Evolutionary conservation across 495 filamentous ascomycete species (phyloP).

Genomic region (Aspergillus cristatus): DNA sequence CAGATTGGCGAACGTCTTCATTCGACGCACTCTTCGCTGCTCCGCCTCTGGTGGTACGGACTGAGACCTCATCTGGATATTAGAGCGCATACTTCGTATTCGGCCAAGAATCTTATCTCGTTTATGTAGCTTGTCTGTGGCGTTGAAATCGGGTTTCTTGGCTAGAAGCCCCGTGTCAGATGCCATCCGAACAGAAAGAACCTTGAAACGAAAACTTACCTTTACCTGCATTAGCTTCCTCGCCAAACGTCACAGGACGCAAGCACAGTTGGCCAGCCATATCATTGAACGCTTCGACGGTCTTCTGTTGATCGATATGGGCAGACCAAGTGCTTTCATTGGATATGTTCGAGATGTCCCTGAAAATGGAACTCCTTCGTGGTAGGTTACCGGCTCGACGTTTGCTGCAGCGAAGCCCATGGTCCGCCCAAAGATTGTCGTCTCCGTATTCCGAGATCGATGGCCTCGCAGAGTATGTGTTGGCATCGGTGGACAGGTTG

Average conservation of each 20-base stretch:
- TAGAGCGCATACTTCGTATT: constrained; percentile 29
- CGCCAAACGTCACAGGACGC: constrained; percentile 3
- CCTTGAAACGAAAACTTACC: not conserved
- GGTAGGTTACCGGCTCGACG: constrained; percentile 4
- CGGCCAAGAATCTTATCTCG: constrained; percentile 17
- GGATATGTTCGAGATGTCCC: constrained; percentile 1
- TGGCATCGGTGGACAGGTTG: constrained; percentile 18
- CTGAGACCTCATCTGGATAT: constrained; percentile 21
- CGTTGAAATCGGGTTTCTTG: not conserved
- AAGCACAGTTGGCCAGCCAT: constrained; percentile 16
- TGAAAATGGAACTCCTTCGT: constrained; percentile 2
- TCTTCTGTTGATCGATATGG: constrained; percentile 12
- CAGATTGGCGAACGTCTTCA: constrained; percentile 27
- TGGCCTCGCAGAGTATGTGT: constrained; percentile 6
- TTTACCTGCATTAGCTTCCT: not conserved
- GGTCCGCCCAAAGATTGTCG: not conserved
- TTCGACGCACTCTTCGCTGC: constrained; percentile 41
- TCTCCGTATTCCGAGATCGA: constrained; percentile 7
- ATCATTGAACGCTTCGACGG: constrained; percentile 19
- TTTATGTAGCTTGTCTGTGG: constrained; percentile 4
- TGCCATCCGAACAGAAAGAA: not conserved
- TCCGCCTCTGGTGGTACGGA: constrained; percentile 31
- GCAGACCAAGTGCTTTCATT: constrained; percentile 9
- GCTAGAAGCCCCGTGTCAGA: constrained; percentile 1
- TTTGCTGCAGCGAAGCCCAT: too few species aligned